Conservation (phyloP, 768 basidiomycete genomes). For the Lactarius pseudohatsudake region DNA sequence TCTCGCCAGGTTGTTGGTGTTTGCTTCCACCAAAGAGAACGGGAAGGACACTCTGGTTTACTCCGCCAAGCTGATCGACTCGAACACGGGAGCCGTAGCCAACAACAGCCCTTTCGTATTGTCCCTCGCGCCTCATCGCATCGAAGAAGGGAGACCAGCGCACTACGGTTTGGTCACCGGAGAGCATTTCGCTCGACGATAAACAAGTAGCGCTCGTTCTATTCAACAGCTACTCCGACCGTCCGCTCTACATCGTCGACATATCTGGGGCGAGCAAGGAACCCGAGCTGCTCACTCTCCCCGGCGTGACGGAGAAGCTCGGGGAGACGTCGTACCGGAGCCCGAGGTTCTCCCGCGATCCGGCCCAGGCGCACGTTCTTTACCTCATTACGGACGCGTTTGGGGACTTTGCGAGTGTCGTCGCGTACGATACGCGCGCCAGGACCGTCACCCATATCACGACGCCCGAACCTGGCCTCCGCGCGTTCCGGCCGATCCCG, state of each 20-base stretch:
- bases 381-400: constrained; percentile 42
- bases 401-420: constrained; percentile 41
- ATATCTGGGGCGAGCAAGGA: constrained; percentile 34
- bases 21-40: constrained; percentile 45
- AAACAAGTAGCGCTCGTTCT: constrained; percentile 39
- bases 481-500: constrained; percentile 38
- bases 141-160: constrained; percentile 34
- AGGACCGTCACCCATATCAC: constrained; percentile 40
- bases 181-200: constrained; percentile 42
- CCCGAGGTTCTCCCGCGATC: constrained; percentile 38
- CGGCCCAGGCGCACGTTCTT: constrained; percentile 33
- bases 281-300: constrained; percentile 38
- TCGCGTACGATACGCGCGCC: constrained; percentile 37
- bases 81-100: constrained; percentile 35
- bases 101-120: constrained; percentile 37
- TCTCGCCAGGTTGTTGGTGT: constrained; percentile 38
- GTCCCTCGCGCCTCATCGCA: constrained; percentile 38
- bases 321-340: constrained; percentile 30
- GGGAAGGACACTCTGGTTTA: constrained; percentile 41
- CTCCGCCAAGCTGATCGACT: constrained; percentile 35
- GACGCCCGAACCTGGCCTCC: constrained; percentile 36
- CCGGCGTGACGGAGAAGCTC: constrained; percentile 37
- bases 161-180: constrained; percentile 36
- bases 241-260: constrained; percentile 37
- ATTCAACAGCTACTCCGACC: constrained; percentile 34